Evolutionary conservation across 352 stramenopile genomes (phyloP).

Genomic region (Globisporangium heterothallicum): DNA sequence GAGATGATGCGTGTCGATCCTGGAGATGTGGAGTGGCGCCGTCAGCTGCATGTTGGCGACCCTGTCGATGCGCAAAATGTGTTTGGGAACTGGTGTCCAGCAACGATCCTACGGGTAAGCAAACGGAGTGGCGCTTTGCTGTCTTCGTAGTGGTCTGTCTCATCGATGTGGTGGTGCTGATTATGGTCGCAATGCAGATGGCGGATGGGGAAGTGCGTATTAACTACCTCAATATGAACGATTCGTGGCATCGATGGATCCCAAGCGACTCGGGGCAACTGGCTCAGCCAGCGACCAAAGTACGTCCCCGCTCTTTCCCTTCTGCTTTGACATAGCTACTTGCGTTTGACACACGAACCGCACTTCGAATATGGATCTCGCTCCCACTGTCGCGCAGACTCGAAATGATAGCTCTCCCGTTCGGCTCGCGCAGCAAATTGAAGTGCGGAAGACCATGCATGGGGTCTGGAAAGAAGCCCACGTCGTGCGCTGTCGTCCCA

Average conservation of each 20-base stretch:
- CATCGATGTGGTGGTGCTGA: conserved; percentile 4
- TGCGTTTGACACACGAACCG: no score
- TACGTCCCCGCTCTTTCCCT: conserved; percentile 12
- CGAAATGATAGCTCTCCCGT: conserved; percentile 53
- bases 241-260: conserved; percentile 65
- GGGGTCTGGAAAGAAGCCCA: conserved; percentile 62
- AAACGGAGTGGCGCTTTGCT: not conserved
- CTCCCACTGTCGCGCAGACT: conserved; percentile 17
- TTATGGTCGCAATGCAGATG: conserved; percentile 22
- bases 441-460: conserved; percentile 42
- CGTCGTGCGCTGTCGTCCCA: conserved; percentile 38
- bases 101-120: conserved; percentile 40
- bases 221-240: conserved; percentile 82
- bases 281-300: conserved; percentile 49
- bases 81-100: conserved; percentile 83
- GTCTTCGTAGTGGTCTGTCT: not conserved
- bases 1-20: conserved; percentile 82
- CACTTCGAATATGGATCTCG: not conserved
- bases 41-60: conserved; percentile 58
- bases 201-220: conserved; percentile 56
- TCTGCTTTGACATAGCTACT: no score
- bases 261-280: conserved; percentile 59
- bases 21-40: conserved; percentile 64
- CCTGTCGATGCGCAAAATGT: conserved; percentile 71
- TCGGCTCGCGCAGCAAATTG: conserved; percentile 60